These are phyloP conservation scores for Teratosphaeria zuluensis DNA, from an alignment of 2,329 filamentous ascomycete genomes.

Conservation along the genomic window DNA sequence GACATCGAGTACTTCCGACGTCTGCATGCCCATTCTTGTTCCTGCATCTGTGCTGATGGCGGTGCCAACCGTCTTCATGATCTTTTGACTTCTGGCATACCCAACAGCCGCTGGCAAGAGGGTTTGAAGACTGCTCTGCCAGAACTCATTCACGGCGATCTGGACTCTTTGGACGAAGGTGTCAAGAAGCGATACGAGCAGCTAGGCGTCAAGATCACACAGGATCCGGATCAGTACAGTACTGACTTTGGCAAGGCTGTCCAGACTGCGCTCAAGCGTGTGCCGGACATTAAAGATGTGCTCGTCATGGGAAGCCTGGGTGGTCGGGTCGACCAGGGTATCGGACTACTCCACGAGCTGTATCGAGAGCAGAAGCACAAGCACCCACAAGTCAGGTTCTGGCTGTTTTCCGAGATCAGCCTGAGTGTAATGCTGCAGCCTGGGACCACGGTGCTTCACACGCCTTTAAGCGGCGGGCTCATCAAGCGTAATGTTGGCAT, in stretches of 20 bases:
- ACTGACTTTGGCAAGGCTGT: constrained; percentile 84
- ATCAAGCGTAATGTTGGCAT: constrained; percentile 80
- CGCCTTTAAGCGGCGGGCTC: constrained; percentile 40
- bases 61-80: constrained; percentile 70
- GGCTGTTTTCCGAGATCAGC: constrained; percentile 70
- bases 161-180: constrained; percentile 66
- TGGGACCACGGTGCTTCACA: constrained; percentile 58
- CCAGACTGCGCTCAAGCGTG: constrained; percentile 46
- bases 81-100: constrained; percentile 27
- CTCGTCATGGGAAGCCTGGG: constrained; percentile 76
- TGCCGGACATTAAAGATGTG: constrained; percentile 36
- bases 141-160: constrained; percentile 72
- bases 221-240: constrained; percentile 70
- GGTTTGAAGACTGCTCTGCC: constrained; percentile 23
- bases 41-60: constrained; percentile 77
- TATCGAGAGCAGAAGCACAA: constrained; percentile 41
- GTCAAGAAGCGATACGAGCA: constrained; percentile 58
- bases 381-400: constrained; percentile 46
- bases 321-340: constrained; percentile 83
- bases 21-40: constrained; percentile 45
- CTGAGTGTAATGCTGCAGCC: constrained; percentile 70
- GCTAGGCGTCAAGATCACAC: constrained; percentile 52
- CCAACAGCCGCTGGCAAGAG: constrained; percentile 2
- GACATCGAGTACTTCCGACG: constrained; percentile 41
- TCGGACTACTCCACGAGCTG: constrained; percentile 81